Evolutionary conservation across 768 basidiomycete genomes (phyloP).

Genomic region (Pulveroboletus sp.): DNA sequence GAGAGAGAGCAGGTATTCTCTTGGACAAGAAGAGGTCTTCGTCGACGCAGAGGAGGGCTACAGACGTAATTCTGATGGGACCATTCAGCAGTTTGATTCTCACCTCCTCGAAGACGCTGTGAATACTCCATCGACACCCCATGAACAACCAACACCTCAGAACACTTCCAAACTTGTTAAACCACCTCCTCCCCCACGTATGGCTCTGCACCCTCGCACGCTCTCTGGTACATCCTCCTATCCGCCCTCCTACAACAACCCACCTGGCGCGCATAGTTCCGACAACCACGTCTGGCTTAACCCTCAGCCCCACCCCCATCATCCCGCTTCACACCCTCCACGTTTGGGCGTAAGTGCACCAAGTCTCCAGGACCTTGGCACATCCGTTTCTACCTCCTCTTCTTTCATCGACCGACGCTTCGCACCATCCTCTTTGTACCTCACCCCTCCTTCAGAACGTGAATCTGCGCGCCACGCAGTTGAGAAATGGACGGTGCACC

Average conservation of each 20-base stretch:
- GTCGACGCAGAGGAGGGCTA: constrained; percentile 29
- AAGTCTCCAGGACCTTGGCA: constrained; percentile 26
- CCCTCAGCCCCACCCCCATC: constrained; percentile 10
- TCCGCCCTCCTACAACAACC: constrained; percentile 26
- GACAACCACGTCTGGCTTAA: constrained; percentile 15
- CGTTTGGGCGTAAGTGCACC: constrained; percentile 17
- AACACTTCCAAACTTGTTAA: constrained; percentile 7
- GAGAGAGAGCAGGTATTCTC: constrained; percentile 31
- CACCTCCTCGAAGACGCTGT: constrained; percentile 12
- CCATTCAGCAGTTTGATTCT: constrained; percentile 18
- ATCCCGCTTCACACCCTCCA: constrained; percentile 12
- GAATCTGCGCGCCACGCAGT: constrained; percentile 21
- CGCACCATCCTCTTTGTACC: constrained; percentile 40
- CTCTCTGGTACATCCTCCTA: constrained; percentile 16
- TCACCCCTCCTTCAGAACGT: constrained; percentile 33
- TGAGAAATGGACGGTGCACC: constrained; percentile 9
- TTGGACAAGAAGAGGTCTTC: constrained; percentile 26
- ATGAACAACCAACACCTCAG: constrained; percentile 1
- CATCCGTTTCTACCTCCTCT: constrained; percentile 38
- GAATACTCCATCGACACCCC: constrained; percentile 4
- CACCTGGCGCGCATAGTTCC: constrained; percentile 14
- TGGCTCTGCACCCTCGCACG: constrained; percentile 12
- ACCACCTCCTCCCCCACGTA: constrained; percentile 21
- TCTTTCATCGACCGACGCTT: constrained; percentile 53
- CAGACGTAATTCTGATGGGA: constrained; percentile 22